Evolutionary conservation across 202 grass and related monocot genomes (phyloP).

Genomic region (Setaria italica): DNA sequence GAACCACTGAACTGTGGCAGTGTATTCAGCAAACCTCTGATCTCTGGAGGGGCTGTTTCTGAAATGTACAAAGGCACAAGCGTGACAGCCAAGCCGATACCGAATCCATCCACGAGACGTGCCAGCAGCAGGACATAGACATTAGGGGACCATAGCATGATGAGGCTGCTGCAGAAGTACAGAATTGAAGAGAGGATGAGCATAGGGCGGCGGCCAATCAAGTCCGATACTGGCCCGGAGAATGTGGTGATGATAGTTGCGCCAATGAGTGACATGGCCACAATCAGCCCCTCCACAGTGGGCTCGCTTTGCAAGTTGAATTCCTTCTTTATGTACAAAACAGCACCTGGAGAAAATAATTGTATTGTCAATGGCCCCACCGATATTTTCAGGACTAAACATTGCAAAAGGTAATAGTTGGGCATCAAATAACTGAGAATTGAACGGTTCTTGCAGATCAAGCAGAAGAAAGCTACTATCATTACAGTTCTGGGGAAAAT

Average conservation of each 20-base stretch:
- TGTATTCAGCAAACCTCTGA: constrained; percentile 76
- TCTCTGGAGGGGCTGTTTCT: constrained; percentile 81
- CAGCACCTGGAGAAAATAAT: constrained; percentile 60
- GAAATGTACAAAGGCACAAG: constrained; percentile 88
- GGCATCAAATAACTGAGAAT: not conserved
- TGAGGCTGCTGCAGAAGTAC: constrained; percentile 71
- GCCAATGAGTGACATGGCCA: constrained; percentile 89
- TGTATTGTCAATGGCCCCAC: constrained; percentile 1
- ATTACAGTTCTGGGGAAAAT: not conserved
- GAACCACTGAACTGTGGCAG: constrained; percentile 88
- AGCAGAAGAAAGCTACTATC: not conserved
- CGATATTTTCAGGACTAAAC: constrained; percentile 2
- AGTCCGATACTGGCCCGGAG: constrained; percentile 75
- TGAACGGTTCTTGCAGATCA: constrained; percentile 18
- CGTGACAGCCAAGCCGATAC: constrained; percentile 77
- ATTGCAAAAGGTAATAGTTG: not conserved
- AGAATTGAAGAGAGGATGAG: constrained; percentile 75
- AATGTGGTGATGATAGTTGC: constrained; percentile 90
- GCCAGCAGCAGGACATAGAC: constrained; percentile 80
- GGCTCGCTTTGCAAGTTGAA: constrained; percentile 68
- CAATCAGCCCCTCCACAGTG: constrained; percentile 76
- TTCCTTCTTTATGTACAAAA: constrained; percentile 87
- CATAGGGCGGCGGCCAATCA: constrained; percentile 78
- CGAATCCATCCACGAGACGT: constrained; percentile 79
- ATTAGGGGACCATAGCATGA: constrained; percentile 90